phyloP scores from a whole-genome alignment of 2,329 filamentous ascomycete species.

The Helotiales sp. region DNA sequence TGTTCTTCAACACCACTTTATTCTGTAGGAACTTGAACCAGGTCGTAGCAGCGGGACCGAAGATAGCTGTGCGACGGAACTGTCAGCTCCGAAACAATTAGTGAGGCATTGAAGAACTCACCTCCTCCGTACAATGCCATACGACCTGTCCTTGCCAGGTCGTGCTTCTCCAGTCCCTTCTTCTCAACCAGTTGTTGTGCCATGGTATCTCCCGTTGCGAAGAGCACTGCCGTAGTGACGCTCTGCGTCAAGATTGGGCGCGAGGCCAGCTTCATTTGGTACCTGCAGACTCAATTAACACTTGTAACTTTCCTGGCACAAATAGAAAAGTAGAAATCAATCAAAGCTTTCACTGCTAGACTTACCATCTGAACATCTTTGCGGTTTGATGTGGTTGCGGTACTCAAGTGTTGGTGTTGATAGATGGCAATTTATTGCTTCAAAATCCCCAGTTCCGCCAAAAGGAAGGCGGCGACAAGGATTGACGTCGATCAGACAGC shows the following conservation, averaged over 20 bases:
- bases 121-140: conserved; percentile 83
- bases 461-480: conserved; percentile 3
- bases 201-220: conserved; percentile 87
- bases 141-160: conserved; percentile 71
- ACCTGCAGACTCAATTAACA: conserved; percentile 59
- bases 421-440: conserved; percentile 15
- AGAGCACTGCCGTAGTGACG: conserved; percentile 88
- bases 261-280: conserved; percentile 80
- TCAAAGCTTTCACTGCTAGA: neutral
- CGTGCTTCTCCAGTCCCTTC: conserved; percentile 77
- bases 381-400: conserved; percentile 2
- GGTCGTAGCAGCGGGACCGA: conserved; percentile 72
- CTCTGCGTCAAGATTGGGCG: conserved; percentile 89
- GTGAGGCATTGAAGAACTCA: conserved; percentile 47
- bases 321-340: neutral
- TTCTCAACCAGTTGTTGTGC: conserved; percentile 91
- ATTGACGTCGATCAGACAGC: neutral
- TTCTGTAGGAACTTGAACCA: conserved; percentile 73
- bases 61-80: conserved; percentile 54
- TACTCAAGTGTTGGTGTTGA: neutral
- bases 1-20: conserved; percentile 60
- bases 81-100: conserved; percentile 11
- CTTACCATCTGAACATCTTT: conserved; percentile 43
- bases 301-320: neutral
- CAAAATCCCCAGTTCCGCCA: neutral